These are phyloP conservation scores for Saccharata proteae DNA, from an alignment of 2,329 filamentous ascomycete species.

Conservation along the genomic window DNA sequence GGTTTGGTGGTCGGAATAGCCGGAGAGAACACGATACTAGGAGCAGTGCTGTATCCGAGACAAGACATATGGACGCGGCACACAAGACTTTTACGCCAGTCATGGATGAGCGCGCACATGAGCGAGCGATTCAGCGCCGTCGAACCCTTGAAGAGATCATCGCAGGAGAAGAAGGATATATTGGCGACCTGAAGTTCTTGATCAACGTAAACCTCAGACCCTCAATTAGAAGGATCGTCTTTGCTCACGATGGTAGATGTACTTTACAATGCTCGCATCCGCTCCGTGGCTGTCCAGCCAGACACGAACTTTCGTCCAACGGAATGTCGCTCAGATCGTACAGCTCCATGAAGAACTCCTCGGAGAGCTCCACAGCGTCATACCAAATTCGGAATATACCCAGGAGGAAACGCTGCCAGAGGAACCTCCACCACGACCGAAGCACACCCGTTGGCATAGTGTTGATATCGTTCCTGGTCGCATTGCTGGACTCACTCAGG, in stretches of 20 bases:
- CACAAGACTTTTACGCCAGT: slow-evolving; percentile 19
- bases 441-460: slow-evolving; percentile 37
- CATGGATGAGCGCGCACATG: slow-evolving; percentile 57
- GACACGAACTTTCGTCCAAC: slow-evolving; percentile 61
- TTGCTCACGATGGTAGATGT: slow-evolving; percentile 29
- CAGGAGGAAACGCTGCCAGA: slow-evolving; percentile 14
- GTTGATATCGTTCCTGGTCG: slow-evolving; percentile 32
- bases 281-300: slow-evolving; percentile 52
- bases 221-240: slow-evolving; percentile 1
- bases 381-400: slow-evolving; percentile 51
- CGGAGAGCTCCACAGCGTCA: slow-evolving; percentile 54
- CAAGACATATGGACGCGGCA: slow-evolving; percentile 52
- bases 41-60: slow-evolving; percentile 44
- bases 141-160: slow-evolving; percentile 78
- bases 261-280: slow-evolving; percentile 52
- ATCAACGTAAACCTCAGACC: slow-evolving; percentile 48
- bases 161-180: slow-evolving; percentile 75
- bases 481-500: slow-evolving; percentile 21
- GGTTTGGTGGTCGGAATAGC: slow-evolving; percentile 32
- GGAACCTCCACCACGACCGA: slow-evolving; percentile 16
- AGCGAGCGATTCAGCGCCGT: slow-evolving; percentile 62
- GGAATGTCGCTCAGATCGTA: slow-evolving; percentile 67
- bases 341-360: slow-evolving; percentile 75
- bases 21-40: slow-evolving; percentile 44
- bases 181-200: slow-evolving; percentile 75